Conservation (phyloP, 2,329 filamentous ascomycete species). For the Phialemonium atrogriseum region DNA sequence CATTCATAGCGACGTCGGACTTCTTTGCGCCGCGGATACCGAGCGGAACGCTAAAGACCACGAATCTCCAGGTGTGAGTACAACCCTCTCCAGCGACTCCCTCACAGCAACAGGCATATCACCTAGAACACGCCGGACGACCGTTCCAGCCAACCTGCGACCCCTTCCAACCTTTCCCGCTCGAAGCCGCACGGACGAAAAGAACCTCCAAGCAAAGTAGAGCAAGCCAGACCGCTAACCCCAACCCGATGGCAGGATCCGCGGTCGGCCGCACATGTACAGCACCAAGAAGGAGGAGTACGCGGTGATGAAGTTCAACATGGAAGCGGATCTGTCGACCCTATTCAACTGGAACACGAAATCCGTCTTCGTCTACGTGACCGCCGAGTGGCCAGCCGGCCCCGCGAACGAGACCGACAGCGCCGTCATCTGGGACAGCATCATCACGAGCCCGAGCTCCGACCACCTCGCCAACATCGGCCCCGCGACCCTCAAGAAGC, state of each 20-base stretch:
- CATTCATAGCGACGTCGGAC: constrained; percentile 73
- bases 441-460: constrained; percentile 70
- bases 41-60: constrained; percentile 49
- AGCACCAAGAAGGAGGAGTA: constrained; percentile 89
- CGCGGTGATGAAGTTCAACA: constrained; percentile 85
- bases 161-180: constrained; percentile 6
- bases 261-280: constrained; percentile 94
- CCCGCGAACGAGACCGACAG: constrained; percentile 45
- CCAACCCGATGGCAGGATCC: no score
- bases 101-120: constrained; percentile 3
- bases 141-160: constrained; percentile 5
- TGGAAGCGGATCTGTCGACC: constrained; percentile 81
- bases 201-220: no score
- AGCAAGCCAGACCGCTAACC: no score
- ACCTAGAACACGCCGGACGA: neutral
- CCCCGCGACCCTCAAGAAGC: constrained; percentile 52
- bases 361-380: constrained; percentile 93
- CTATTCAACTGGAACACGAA: constrained; percentile 99
- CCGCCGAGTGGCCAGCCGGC: constrained; percentile 57
- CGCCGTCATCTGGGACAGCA: constrained; percentile 91
- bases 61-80: constrained; percentile 77
- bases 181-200: no score
- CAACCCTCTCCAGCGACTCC: constrained; percentile 2
- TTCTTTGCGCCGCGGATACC: constrained; percentile 63
- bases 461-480: constrained; percentile 54